Conservation (phyloP, 2,329 filamentous ascomycete genomes). For the Aureobasidium sp. region DNA sequence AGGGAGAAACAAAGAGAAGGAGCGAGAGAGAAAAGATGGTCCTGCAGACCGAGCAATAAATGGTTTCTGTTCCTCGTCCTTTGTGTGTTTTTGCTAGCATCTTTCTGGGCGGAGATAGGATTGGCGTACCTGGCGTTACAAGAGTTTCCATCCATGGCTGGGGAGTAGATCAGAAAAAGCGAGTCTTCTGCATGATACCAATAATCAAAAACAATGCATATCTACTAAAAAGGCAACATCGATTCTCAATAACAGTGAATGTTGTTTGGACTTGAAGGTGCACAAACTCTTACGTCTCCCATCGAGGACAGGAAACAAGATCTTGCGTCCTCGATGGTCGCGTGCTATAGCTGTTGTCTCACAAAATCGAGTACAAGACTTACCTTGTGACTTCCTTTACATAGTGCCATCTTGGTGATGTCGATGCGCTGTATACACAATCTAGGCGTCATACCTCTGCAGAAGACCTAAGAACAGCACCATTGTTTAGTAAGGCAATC, state of each 20-base stretch:
- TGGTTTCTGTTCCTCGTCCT: neutral
- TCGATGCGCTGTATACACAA: neutral
- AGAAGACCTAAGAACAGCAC: neutral
- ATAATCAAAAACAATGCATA: neutral
- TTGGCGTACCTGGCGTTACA: neutral
- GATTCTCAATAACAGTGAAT: neutral
- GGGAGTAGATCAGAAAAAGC: neutral
- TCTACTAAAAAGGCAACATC: neutral
- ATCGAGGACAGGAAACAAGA: neutral
- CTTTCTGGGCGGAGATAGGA: neutral
- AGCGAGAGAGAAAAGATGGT: constrained; percentile 92
- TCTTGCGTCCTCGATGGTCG: neutral
- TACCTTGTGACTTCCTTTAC: neutral
- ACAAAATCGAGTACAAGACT: neutral
- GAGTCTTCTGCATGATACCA: neutral
- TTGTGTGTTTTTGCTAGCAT: neutral
- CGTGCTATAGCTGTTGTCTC: neutral
- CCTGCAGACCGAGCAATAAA: constrained; percentile 56
- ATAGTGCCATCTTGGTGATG: neutral
- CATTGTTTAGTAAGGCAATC: neutral
- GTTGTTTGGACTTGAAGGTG: neutral
- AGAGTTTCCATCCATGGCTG: neutral
- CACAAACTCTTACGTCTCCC: neutral
- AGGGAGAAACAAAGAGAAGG: constrained; percentile 65
- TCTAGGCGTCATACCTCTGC: neutral